These are phyloP conservation scores for Podaxis sp. DNA, from an alignment of 768 basidiomycete species.

Conservation along the genomic window DNA sequence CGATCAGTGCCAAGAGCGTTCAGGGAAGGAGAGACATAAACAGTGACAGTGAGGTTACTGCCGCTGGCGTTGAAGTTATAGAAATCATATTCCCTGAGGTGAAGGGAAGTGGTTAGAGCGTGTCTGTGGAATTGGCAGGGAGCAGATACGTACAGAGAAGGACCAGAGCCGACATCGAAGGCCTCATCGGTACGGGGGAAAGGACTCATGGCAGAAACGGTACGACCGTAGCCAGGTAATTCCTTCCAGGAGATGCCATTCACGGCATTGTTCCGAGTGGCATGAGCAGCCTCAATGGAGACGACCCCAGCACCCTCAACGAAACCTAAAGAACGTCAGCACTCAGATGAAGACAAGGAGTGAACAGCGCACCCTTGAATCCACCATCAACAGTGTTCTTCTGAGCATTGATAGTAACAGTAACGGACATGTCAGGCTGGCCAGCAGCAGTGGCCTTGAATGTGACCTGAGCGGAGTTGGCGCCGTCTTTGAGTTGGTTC, in stretches of 20 bases:
- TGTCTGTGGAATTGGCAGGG: not conserved
- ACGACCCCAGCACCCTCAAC: slow-evolving; percentile 64
- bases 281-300: slow-evolving; percentile 67
- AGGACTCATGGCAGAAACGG: slow-evolving; percentile 60
- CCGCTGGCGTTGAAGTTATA: slow-evolving; percentile 52
- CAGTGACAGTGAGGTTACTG: slow-evolving; percentile 48
- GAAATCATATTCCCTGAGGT: slow-evolving; percentile 61
- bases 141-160: slow-evolving; percentile 45
- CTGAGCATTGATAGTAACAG: slow-evolving; percentile 34
- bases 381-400: slow-evolving; percentile 38
- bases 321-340: slow-evolving; percentile 39
- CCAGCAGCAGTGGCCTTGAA: slow-evolving; percentile 46
- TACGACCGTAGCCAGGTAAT: slow-evolving; percentile 60
- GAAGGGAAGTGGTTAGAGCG: not conserved
- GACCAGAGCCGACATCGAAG: slow-evolving; percentile 64
- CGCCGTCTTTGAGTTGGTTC: slow-evolving; percentile 42
- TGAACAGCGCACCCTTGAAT: slow-evolving; percentile 46
- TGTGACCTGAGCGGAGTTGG: slow-evolving; percentile 38
- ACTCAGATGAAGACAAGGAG: not conserved
- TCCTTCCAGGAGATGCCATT: slow-evolving; percentile 57
- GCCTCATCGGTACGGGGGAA: slow-evolving; percentile 53
- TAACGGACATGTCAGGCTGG: slow-evolving; percentile 34
- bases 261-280: slow-evolving; percentile 45
- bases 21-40: slow-evolving; percentile 50
- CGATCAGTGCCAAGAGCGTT: slow-evolving; percentile 51